Evolutionary conservation across 2,329 filamentous ascomycete genomes (phyloP), one percentile per base, ranked within the genome.

Genomic region (Aaosphaeria arxii): DNA sequence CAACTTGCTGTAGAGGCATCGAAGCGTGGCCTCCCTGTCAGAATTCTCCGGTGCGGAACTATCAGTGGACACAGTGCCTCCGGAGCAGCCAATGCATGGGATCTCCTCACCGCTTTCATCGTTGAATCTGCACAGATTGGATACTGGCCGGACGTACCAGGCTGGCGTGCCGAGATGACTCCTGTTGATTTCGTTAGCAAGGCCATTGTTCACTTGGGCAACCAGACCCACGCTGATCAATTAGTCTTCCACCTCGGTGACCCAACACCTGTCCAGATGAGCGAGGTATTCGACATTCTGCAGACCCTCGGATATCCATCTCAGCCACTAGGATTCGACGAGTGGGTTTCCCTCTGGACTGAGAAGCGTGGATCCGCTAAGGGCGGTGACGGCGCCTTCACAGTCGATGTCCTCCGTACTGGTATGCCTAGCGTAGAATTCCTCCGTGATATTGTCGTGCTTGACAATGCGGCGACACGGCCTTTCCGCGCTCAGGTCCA

Each of bases 151-250:
- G 78, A 88, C 45, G 83, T 91, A 4, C 78, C 86, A 43, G 84
- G 84, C 39, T 92, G 88, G 88, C 82, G 85, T 43, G 81, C 87
- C 1, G 88, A 92, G 71, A 91, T 91, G 88, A 91, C 88, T 0
- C 88, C 88, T 0, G 88, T 90, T 11, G 88, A 92, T 68, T 91
- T 89, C 59, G 87, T 91, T 49, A 88, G 84, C 70, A 84, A 83
- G 53, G 83, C 87, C 4, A 88, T 92, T 55, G 74, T 88, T 28
- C 82, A 86, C 13, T 78, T 91, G 17, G 79, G 85, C 38, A 83
- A 86, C 55, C 78, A 89, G 49, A 79, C 73, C 0, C 76, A 84
- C 33, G 75, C 77, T 1, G 76, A 83, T 7, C 85, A 88, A 59
- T 77, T 77, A 0, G 71, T 91, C 6, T 89, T 88, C 70, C 88